phyloP scores from a whole-genome alignment of 1,284 basidiomycete genomes.

The Entoloma clypeatum region DNA sequence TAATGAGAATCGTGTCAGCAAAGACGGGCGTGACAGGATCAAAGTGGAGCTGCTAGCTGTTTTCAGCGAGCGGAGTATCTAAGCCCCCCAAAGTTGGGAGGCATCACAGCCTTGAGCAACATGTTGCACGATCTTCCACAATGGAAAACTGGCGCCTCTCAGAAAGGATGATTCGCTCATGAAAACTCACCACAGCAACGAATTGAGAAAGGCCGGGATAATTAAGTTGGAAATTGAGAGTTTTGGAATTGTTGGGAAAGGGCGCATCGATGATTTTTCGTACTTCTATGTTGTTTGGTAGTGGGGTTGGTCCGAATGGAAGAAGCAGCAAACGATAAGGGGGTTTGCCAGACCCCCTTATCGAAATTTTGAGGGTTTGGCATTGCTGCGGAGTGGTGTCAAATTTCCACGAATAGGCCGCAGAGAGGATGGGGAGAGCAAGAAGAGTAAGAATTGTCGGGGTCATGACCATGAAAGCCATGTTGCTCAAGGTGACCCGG shows the following conservation, averaged over 20 bases:
- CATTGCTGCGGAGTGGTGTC: slow-evolving; percentile 58
- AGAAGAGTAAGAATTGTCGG: slow-evolving; percentile 23
- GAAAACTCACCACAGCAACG: slow-evolving; percentile 64
- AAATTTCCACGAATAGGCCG: slow-evolving; percentile 63
- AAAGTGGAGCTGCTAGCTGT: too few species aligned
- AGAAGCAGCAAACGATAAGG: slow-evolving; percentile 66
- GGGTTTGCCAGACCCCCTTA: slow-evolving; percentile 50
- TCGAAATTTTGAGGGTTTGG: slow-evolving; percentile 50
- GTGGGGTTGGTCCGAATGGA: slow-evolving; percentile 59
- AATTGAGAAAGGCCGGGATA: slow-evolving; percentile 69
- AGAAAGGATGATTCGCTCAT: slow-evolving; percentile 4
- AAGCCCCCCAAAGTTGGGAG: too few species aligned
- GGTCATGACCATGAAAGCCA: slow-evolving; percentile 8
- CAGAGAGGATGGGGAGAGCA: slow-evolving; percentile 27
- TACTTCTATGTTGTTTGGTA: slow-evolving; percentile 58
- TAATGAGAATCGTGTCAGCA: slow-evolving; percentile 9
- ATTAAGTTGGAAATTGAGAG: slow-evolving; percentile 53
- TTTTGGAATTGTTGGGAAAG: slow-evolving; percentile 42
- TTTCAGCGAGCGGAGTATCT: too few species aligned
- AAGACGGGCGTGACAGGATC: too few species aligned
- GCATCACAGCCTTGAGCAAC: too few species aligned
- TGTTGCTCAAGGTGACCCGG: not conserved
- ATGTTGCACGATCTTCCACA: too few species aligned
- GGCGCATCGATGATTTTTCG: slow-evolving; percentile 55
- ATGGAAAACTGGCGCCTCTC: too few species aligned